These are phyloP conservation scores for Mortierella sp. DNA, from an alignment of 371 early-diverging fungal species.

Conservation along the genomic window DNA sequence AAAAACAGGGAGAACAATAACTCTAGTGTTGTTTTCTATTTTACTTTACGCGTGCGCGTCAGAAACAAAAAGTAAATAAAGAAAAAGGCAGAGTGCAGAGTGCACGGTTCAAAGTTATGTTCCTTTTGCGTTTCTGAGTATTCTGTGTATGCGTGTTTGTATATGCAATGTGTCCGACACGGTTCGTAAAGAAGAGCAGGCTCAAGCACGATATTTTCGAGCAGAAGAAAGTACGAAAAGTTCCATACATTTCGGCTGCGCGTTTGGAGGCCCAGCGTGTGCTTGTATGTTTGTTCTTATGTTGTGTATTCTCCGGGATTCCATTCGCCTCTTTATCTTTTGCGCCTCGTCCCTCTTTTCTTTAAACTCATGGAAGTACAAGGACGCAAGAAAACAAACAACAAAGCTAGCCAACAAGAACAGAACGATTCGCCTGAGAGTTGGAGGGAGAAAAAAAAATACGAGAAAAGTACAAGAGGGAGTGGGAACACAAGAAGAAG, in stretches of 20 bases:
- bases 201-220: background rate
- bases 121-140: background rate
- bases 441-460: background rate
- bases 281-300: background rate
- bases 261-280: background rate
- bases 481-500: background rate
- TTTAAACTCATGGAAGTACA: slow-evolving; percentile 6
- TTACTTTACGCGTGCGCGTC: background rate
- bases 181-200: background rate
- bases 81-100: background rate
- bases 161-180: background rate
- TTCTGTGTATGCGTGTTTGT: background rate
- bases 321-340: background rate
- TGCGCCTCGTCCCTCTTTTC: background rate
- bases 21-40: background rate
- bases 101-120: background rate
- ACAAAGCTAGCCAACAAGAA: background rate
- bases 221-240: background rate
- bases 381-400: background rate
- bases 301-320: background rate
- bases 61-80: too few species aligned
- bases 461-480: background rate
- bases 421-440: background rate
- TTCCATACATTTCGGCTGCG: background rate
- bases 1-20: background rate